Evolutionary conservation across 2,329 filamentous ascomycete species (phyloP), one percentile per base, ranked within the genome.

Genomic region (Drechslerella stenobrocha): DNA sequence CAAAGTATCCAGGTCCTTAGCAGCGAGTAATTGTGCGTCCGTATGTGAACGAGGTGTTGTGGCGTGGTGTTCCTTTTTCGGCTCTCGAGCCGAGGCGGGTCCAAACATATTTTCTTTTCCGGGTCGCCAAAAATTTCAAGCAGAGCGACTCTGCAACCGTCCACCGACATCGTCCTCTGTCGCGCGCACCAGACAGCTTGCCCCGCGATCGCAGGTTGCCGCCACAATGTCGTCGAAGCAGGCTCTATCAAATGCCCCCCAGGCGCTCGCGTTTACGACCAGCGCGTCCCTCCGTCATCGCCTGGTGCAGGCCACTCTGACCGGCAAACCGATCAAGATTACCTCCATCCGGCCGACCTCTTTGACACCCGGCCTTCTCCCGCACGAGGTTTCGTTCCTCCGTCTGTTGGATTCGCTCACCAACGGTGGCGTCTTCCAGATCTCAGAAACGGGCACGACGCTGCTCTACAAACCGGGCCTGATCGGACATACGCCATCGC

Each of bases 391-490:
- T 74, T 97, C 93, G 46, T 92, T 98, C 77, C 83, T 98, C 28
- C 91, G 93, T 60, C 87, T 98, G 15, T 86, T 98, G 74, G 93
- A 97, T 77, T 83, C 89, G 72, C 82, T 98, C 73, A 98, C 93
- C 74, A 98, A 98, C 80, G 93, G 93, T 78, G 89, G 88, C 61
- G 86, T 88, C 58, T 90, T 97, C 79, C 91, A 96, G 74, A 96
- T 98, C 73, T 96, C 90, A 8, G 93, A 95, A 79, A 96, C 90
- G 1, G 93, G 93, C 75, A 97, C 93, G 0, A 91, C 90, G 0
- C 83, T 98, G 58, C 87, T 91, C 34, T 98, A 95, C 78, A 87
- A 89, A 71, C 93, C 93, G 0, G 93, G 93, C 32, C 81, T 98
- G 37, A 95, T 98, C 74, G 93, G 90, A 0, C 72, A 73, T 56